Evolutionary conservation across 306 rosid genomes (phyloP), one percentile per base, ranked within the genome.

Genomic region (Aeschynomene evenia): DNA sequence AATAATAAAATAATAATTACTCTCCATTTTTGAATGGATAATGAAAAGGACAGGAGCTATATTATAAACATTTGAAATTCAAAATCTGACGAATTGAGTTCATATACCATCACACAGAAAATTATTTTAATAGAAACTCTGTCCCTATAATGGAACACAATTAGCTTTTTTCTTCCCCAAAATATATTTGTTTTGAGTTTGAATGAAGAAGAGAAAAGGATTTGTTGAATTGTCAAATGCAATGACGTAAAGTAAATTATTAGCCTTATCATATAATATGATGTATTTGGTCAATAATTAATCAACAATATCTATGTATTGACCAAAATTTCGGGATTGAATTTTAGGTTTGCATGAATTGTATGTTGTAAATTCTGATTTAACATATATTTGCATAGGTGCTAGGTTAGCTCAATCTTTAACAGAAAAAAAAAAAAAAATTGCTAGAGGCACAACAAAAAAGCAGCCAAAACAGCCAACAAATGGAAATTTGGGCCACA

Each of bases 171-270:
- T 7, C 2, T 13, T 11, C 36, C 11, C 15, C 8, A n/a, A n/a
- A n/a, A n/a, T n/a, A n/a, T 12, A 15, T n/a, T 48, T 66, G 71
- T 26, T 15, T 18, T 28, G 6, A 65, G 26, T 28, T 66, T 66
- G 58, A 66, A 29, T 66, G 58, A 66, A 29, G 45, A 26, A 7
- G 58, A 43, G 58, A 43, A 48, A 26, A 65, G 31, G 46, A 49
- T 18, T 28, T 3, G 13, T 31, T 29, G 43, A 16, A 23, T 29
- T 29, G 39, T 66, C 71, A 66, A 49, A 66, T 16, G 45, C 58
- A 19, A 7, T 29, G 46, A 46, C 57, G 43, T 46, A 28, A 65
- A 65, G 70, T 65, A 52, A n/a, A 10, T 10, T 21, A 45, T 15
- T 43, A 43, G 19, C 51, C 9, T 7, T 16, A 45, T 51, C 54